Evolutionary conservation across 2,329 filamentous ascomycete species (phyloP), one percentile per base, ranked within the genome.

Genomic region (Microsporum ferrugineum): DNA sequence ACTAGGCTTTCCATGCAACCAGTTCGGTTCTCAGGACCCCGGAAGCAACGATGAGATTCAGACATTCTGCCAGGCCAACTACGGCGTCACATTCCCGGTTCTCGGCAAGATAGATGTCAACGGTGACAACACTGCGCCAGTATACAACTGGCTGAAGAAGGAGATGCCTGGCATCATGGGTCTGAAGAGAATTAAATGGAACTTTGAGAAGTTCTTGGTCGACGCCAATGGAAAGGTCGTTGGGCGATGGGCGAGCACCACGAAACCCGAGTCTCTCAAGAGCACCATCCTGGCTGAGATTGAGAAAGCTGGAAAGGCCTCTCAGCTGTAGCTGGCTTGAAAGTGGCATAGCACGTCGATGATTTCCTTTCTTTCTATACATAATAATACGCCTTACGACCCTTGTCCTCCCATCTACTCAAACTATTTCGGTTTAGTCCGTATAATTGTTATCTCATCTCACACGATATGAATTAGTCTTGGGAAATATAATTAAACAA

Each of bases 181-280:
- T 23, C 74, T 97, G 71, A 92, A 95, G 86, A 77, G 86, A 64
- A 81, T 99, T 70, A 96, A 97, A 87, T 99, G 94, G 94, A 99
- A 99, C 79, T 99, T 97, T 79, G 94, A 99, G 77, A 99, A 99
- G 84, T 99, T 96, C 78, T 78, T 99, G 65, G 80, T 99, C 66
- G 88, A 87, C 63, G 83, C 84, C 64, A 90, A 97, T 75, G 94
- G 94, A 31, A 82, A 87, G 77, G 90, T 97, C 68, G 88, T 88
- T 77, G 82, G 82, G 33, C 80, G 94, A 66, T 99, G 91, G 90
- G 88, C 89, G 38, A 92, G 88, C 75, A 88, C 85, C 17, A 90
- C 88, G 63, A 94, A 91, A 81, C 94, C 94, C 0, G 89, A 92
- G 78, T 76, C 77, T 43, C 77, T 99, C 68, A 88, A 92, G 83